Percentiles rank a stretch among this genome's conserved stretches.
Conservation (phyloP, 2,329 filamentous ascomycete species). For the Trichoderma sp. region DNA sequence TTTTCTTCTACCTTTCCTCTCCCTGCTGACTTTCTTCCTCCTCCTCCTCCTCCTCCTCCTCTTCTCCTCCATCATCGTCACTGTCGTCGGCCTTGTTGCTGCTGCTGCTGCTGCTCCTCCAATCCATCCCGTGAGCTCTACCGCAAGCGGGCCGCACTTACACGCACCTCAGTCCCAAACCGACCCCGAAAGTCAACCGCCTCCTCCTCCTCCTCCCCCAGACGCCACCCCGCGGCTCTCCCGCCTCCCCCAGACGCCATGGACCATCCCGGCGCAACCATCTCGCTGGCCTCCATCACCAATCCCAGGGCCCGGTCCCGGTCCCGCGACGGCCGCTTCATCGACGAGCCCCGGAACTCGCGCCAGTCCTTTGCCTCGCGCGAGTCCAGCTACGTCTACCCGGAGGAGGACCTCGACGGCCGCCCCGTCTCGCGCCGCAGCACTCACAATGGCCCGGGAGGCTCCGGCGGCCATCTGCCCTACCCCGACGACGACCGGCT, state of each 20-base stretch:
- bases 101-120: background rate
- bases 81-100: background rate
- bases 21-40: too few relatives aligned
- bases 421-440: slow-evolving; percentile 29
- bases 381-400: slow-evolving; percentile 48
- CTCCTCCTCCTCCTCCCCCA: slow-evolving; percentile 27
- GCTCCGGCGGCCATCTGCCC: slow-evolving; percentile 35
- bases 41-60: too few relatives aligned
- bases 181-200: background rate
- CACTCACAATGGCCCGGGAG: background rate
- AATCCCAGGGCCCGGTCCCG: slow-evolving; percentile 45
- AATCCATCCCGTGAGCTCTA: background rate
- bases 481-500: slow-evolving; percentile 40
- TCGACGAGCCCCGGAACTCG: slow-evolving; percentile 38
- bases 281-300: slow-evolving; percentile 50
- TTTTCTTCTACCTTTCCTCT: too few relatives aligned
- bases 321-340: slow-evolving; percentile 44
- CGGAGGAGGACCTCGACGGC: slow-evolving; percentile 45
- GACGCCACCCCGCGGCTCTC: slow-evolving; percentile 17
- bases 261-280: slow-evolving; percentile 36
- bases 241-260: background rate
- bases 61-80: too few relatives aligned
- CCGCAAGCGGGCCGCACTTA: background rate
- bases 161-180: slow-evolving; percentile 18
- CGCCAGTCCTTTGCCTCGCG: slow-evolving; percentile 45